A percentile compares a stretch with the other conserved stretches of the same genome.
Evolutionary conservation across 345 rosid genomes (phyloP).

Genomic region (Cardiospermum halicacabum): DNA sequence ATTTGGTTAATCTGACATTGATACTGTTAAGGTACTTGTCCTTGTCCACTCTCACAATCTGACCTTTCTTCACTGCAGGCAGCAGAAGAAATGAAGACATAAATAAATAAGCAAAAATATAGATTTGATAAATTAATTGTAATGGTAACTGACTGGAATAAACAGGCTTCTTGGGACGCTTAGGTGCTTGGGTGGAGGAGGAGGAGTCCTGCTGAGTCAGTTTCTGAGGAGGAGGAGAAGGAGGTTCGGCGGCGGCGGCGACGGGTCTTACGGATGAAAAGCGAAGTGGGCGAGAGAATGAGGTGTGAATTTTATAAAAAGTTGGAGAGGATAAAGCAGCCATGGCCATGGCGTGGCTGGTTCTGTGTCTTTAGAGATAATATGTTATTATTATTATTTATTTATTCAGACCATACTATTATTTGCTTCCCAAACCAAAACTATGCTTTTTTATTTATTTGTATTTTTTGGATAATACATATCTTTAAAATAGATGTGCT

Average conservation of each 20-base stretch:
- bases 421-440: no score
- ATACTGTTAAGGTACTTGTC: slow-evolving; percentile 87
- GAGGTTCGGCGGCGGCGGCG: slow-evolving; percentile 36
- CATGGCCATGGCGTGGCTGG: no score
- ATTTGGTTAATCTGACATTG: slow-evolving; percentile 74
- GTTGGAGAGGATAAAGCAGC: no score
- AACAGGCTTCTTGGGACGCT: slow-evolving; percentile 71
- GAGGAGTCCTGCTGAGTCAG: slow-evolving; percentile 25
- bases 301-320: no score
- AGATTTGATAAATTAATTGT: not conserved
- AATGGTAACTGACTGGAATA: slow-evolving; percentile 65
- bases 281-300: slow-evolving; percentile 21
- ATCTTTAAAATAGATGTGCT: no score
- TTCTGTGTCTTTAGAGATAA: no score
- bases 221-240: slow-evolving; percentile 42
- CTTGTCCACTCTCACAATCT: slow-evolving; percentile 95
- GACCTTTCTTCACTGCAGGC: slow-evolving; percentile 97
- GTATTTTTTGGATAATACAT: no score
- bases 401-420: no score
- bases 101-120: no score
- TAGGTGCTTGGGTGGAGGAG: slow-evolving; percentile 34
- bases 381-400: no score
- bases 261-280: slow-evolving; percentile 21
- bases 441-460: no score
- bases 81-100: not conserved